These are phyloP conservation scores for Tilletia indica DNA, from an alignment of 1,284 basidiomycete species.

Conservation along the genomic window DNA sequence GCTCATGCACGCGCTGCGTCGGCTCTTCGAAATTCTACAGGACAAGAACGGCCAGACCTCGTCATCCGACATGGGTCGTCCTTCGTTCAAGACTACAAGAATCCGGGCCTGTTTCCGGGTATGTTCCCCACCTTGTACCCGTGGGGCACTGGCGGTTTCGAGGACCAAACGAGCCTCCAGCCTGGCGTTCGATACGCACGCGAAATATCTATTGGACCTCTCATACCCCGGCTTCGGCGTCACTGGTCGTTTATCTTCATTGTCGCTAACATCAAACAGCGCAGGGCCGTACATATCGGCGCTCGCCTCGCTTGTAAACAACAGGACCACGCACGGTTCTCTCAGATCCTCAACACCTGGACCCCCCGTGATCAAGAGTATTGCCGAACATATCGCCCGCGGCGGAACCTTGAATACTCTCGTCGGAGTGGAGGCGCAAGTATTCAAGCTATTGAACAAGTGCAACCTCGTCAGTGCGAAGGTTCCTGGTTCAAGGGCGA, in stretches of 20 bases:
- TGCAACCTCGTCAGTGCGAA: background rate
- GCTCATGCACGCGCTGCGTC: background rate
- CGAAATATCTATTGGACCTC: background rate
- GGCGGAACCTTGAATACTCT: background rate
- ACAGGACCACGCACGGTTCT: background rate
- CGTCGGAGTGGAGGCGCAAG: background rate
- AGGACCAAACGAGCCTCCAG: background rate
- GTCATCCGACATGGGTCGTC: background rate
- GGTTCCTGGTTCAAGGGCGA: background rate
- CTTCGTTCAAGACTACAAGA: background rate
- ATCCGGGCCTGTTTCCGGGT: background rate
- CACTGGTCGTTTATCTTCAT: background rate
- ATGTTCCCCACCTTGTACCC: background rate
- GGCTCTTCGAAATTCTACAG: no score
- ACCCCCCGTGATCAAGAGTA: background rate
- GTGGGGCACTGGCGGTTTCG: background rate
- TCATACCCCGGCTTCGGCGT: background rate
- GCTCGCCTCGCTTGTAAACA: background rate
- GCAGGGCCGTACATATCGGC: background rate
- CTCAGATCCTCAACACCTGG: background rate
- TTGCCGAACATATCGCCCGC: background rate
- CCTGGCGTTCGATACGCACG: background rate
- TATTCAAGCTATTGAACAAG: background rate
- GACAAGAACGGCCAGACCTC: slow-evolving; percentile 3
- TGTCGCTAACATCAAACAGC: background rate